Conservation (phyloP, 371 early-diverging fungal genomes). For the Aphelidium insulamus region DNA sequence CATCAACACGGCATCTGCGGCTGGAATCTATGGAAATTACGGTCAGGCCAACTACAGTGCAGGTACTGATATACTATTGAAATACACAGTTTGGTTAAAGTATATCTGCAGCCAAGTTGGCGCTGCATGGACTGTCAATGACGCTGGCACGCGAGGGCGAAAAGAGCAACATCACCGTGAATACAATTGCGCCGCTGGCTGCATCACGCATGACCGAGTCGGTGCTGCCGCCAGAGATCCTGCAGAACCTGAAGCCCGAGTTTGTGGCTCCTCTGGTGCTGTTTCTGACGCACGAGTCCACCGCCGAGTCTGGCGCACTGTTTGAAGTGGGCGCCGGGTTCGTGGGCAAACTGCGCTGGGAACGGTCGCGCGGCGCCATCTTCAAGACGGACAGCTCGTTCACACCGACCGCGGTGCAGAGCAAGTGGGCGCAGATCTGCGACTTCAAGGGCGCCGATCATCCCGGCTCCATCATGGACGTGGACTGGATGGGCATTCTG, state of each 20-base stretch:
- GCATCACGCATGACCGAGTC: slow-evolving; percentile 96
- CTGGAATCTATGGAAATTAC: slow-evolving; percentile 57
- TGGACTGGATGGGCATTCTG: slow-evolving; percentile 57
- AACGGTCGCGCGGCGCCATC: slow-evolving; percentile 68
- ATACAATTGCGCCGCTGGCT: slow-evolving; percentile 92
- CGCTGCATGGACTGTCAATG: slow-evolving; percentile 65
- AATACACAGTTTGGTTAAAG: too few species aligned
- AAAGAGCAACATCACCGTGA: slow-evolving; percentile 71
- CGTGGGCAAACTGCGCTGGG: slow-evolving; percentile 77
- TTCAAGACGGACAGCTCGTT: slow-evolving; percentile 78
- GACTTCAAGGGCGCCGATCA: slow-evolving; percentile 30
- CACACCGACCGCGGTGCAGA: slow-evolving; percentile 54
- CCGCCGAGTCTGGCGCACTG: slow-evolving; percentile 60
- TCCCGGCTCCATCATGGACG: slow-evolving; percentile 52
- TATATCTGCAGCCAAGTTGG: slow-evolving; percentile 92
- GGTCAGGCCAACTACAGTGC: slow-evolving; percentile 50
- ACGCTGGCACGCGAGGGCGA: slow-evolving; percentile 85
- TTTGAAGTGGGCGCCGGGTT: slow-evolving; percentile 93
- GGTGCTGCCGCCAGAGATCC: slow-evolving; percentile 79
- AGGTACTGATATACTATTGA: slow-evolving; percentile 8
- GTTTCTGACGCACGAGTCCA: slow-evolving; percentile 70
- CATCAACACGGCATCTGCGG: slow-evolving; percentile 47
- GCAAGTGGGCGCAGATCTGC: slow-evolving; percentile 30
- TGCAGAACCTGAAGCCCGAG: slow-evolving; percentile 82
- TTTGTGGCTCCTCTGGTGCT: slow-evolving; percentile 88